phyloP scores from a whole-genome alignment of 2,329 filamentous ascomycete species.

The Berkeleyomyces basicola region DNA sequence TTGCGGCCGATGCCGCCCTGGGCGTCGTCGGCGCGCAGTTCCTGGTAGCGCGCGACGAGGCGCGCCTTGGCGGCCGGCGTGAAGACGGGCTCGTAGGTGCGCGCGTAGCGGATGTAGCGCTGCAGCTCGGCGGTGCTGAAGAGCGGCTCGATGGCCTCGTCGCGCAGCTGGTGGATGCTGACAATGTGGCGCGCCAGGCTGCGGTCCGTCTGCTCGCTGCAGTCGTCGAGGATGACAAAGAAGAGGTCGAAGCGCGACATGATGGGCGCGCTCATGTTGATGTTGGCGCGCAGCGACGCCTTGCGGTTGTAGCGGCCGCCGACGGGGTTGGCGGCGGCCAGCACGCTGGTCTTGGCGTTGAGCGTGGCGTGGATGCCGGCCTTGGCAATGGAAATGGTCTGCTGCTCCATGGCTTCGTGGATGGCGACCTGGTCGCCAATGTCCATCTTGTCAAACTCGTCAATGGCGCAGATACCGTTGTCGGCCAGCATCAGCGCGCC shows the following conservation, averaged over 20 bases:
- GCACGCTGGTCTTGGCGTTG: slow-evolving; percentile 86
- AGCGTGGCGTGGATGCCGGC: slow-evolving; percentile 95
- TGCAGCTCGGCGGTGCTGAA: slow-evolving; percentile 94
- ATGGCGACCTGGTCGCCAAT: slow-evolving; percentile 94
- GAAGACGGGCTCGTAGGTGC: slow-evolving; percentile 87
- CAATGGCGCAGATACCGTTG: slow-evolving; percentile 94
- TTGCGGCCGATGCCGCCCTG: slow-evolving; percentile 89
- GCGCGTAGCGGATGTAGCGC: slow-evolving; percentile 89
- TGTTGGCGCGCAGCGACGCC: slow-evolving; percentile 78
- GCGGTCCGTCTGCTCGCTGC: slow-evolving; percentile 78
- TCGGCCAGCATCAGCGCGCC: slow-evolving; percentile 95
- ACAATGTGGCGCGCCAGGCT: slow-evolving; percentile 92
- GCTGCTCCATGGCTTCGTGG: slow-evolving; percentile 99
- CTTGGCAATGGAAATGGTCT: slow-evolving; percentile 97
- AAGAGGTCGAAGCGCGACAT: slow-evolving; percentile 99
- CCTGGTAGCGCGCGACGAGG: slow-evolving; percentile 87
- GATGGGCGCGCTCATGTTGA: slow-evolving; percentile 97
- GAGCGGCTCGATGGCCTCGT: slow-evolving; percentile 80
- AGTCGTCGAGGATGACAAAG: slow-evolving; percentile 94
- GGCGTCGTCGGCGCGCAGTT: slow-evolving; percentile 79
- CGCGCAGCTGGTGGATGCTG: slow-evolving; percentile 77
- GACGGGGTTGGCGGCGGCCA: slow-evolving; percentile 91
- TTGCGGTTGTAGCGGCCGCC: slow-evolving; percentile 96
- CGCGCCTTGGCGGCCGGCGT: slow-evolving; percentile 70
- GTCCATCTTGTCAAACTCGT: slow-evolving; percentile 99